Base-by-base conservation (phyloP, 2,329 filamentous ascomycete genomes). In the Aspergillus glaucus region DNA sequence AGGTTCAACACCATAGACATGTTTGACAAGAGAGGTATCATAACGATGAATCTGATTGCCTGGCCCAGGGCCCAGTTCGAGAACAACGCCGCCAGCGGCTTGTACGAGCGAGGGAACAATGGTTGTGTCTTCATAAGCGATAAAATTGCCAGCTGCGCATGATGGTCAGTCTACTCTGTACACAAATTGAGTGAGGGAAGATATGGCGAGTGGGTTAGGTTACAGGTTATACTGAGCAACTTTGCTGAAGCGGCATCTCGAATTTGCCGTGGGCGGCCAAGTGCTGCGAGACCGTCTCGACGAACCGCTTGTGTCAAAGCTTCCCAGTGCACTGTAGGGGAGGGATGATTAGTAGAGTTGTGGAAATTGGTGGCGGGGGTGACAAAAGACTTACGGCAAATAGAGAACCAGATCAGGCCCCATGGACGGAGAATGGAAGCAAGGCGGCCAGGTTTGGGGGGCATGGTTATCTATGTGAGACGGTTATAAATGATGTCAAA, bases 41-140 rank as follows among this genome's bases (percentile, higher is more conserved):
- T 64, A 75, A 28, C 66, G 64, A 19, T 64, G 62, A 10, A 75
- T 64, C 52, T 75, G 72, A 51, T 72, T 75, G 26, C 73, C 74
- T 40, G 65, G 52, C 3, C 72, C 72, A 3, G 73, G 71, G 17
- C 73, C 74, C 1, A 75, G 62, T 50, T 77, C 74, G 30, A 76
- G 67, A 42, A 75, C 59, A 6, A 60, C 51, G 28, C 74, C 73
- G 6, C 24, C 22, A 17, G 65, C 64, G 30, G 62, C 46, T 9
- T 44, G 63, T 24, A 58, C 65, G 51, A 56, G 62, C 1, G 50
- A 62, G 21, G 68, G 63, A 21, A 69, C 59, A 46, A 50, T 44
- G 14, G 65, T 69, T 6, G 64, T 68, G 36, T 63, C 47, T 58
- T 71, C 67, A 43, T 55, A 67, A 6, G 63, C 57, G 50, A 65